phyloP scores from a whole-genome alignment of 352 stramenopile genomes.

The Phytophthora hibernalis region DNA sequence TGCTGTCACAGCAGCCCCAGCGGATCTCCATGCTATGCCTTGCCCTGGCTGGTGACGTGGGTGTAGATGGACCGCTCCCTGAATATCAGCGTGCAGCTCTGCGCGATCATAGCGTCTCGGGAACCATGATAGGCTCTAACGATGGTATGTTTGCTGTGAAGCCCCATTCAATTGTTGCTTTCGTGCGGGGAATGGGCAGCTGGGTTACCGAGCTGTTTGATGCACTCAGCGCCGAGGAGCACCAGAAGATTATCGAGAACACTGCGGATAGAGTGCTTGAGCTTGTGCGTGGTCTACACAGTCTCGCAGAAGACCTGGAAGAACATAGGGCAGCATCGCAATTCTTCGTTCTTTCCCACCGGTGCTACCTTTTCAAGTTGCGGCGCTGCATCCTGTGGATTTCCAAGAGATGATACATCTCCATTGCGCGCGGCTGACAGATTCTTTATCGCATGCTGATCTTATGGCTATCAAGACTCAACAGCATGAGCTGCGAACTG shows the following conservation, averaged over 20 bases:
- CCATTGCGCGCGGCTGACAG: conserved; percentile 14
- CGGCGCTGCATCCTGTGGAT: conserved; percentile 18
- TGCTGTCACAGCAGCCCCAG: conserved; percentile 30
- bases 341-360: conserved; percentile 29
- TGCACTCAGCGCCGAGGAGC: conserved; percentile 12
- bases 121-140: conserved; percentile 23
- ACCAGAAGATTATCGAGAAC: conserved; percentile 22
- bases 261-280: conserved; percentile 25
- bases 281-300: conserved; percentile 19
- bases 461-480: conserved; percentile 24
- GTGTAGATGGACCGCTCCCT: conserved; percentile 33
- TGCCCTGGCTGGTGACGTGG: conserved; percentile 25
- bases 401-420: conserved; percentile 29
- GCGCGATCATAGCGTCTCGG: conserved; percentile 12
- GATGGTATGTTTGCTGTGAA: conserved; percentile 35
- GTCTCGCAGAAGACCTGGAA: conserved; percentile 24
- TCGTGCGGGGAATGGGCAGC: conserved; percentile 22
- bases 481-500: conserved; percentile 28
- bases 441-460: conserved; percentile 24
- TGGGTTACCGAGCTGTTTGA: conserved; percentile 35
- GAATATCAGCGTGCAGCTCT: conserved; percentile 31
- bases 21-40: conserved; percentile 32
- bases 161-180: conserved; percentile 25
- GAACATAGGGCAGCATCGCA: conserved; percentile 4
- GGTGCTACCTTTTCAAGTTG: conserved; percentile 34